These are phyloP conservation scores for Tolypocladium sp. DNA, from an alignment of 2,329 filamentous ascomycete species.

Conservation along the genomic window DNA sequence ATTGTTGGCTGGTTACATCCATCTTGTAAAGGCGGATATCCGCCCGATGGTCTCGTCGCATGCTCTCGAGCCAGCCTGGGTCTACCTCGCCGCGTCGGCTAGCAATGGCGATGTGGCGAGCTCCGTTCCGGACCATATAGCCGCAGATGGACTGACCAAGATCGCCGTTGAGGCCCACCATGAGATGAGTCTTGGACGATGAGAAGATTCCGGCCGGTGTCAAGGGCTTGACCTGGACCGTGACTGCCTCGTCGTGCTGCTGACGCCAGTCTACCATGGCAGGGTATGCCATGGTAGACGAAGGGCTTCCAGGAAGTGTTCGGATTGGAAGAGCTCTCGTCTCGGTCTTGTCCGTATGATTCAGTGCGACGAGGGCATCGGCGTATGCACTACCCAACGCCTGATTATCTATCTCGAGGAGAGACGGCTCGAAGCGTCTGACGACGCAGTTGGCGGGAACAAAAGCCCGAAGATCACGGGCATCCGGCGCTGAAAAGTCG, in stretches of 20 bases:
- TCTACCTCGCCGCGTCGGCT: not conserved
- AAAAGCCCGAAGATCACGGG: too few relatives aligned
- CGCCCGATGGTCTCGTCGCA: not conserved
- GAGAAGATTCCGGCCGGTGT: not conserved
- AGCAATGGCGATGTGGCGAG: not conserved
- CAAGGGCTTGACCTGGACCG: not conserved
- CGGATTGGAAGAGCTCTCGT: not conserved
- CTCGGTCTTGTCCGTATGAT: not conserved
- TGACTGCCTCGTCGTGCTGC: not conserved
- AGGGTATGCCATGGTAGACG: not conserved
- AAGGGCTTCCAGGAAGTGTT: not conserved
- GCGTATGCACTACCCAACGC: not conserved
- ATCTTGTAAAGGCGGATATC: not conserved
- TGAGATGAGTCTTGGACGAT: not conserved
- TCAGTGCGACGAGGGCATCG: not conserved
- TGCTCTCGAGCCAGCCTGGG: not conserved
- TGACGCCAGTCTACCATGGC: not conserved
- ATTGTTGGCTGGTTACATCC: not conserved
- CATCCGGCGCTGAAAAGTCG: not conserved
- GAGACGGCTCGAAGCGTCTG: not conserved
- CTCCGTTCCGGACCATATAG: not conserved
- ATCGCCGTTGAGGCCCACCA: not conserved
- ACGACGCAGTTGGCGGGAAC: not conserved
- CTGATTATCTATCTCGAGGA: not conserved
- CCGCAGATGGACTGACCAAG: conserved; percentile 1